These are phyloP conservation scores for Allium cepa DNA, from an alignment of 106 monocot genomes.

Conservation along the genomic window DNA sequence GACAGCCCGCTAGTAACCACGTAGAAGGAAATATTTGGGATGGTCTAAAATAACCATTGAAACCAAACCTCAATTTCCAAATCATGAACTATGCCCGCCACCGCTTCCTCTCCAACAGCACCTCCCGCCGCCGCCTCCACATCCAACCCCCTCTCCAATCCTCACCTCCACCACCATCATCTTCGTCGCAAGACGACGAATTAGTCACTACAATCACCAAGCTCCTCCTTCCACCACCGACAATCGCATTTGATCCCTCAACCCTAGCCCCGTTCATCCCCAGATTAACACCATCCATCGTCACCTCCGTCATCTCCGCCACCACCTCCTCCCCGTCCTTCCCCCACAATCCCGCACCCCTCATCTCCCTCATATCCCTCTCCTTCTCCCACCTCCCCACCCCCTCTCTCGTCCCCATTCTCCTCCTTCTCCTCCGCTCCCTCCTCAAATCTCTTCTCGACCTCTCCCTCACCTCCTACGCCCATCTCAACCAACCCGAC, in stretches of 20 bases:
- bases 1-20: no score
- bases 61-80: no score
- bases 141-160: conserved; percentile 12
- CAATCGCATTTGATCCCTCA: no score
- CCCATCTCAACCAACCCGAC: conserved; percentile 25
- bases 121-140: conserved; percentile 6
- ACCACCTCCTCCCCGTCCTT: background rate
- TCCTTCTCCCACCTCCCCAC: conserved; percentile 16
- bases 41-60: no score
- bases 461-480: conserved; percentile 48
- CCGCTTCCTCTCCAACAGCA: conserved; percentile 8
- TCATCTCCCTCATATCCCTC: conserved; percentile 26
- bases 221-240: no score
- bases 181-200: no score
- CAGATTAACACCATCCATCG: background rate
- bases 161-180: background rate
- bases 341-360: conserved; percentile 11
- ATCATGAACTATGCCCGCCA: background rate
- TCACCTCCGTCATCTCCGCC: background rate
- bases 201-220: no score
- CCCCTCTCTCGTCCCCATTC: conserved; percentile 21
- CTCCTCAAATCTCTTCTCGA: conserved; percentile 34
- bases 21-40: no score
- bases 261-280: no score
- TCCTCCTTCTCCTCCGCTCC: conserved; percentile 20